A percentile compares a stretch with the other conserved stretches of the same genome.
phyloP scores from a whole-genome alignment of 768 basidiomycete species.

The Fibroporia radiculosa region DNA sequence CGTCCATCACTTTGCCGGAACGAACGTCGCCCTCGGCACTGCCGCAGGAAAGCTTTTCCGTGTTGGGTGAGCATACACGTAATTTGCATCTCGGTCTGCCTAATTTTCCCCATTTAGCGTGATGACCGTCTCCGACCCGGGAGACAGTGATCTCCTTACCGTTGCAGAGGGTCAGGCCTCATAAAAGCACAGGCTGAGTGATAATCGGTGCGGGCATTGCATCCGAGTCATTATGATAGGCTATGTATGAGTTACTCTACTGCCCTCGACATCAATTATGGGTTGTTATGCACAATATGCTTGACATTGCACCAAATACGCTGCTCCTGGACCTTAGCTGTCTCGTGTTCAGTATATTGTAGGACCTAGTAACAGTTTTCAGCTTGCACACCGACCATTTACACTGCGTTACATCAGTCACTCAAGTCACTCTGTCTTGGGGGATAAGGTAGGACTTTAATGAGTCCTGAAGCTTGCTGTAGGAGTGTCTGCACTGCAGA shows the following conservation, averaged over 20 bases:
- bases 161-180: constrained; percentile 69
- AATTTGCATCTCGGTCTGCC: neutral
- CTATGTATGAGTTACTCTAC: constrained; percentile 1
- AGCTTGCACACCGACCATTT: no score
- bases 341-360: no score
- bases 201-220: constrained; percentile 10
- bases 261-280: constrained; percentile 1
- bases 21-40: constrained; percentile 96
- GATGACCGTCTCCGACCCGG: constrained; percentile 94
- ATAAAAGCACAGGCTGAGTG: constrained; percentile 30
- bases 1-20: constrained; percentile 96
- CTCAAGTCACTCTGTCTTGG: no score
- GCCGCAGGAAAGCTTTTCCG: constrained; percentile 99
- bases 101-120: constrained; percentile 45
- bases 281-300: neutral
- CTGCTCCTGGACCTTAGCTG: no score
- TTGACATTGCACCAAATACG: neutral
- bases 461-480: no score
- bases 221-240: constrained; percentile 2
- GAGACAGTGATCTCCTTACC: constrained; percentile 92
- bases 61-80: constrained; percentile 59
- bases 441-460: no score
- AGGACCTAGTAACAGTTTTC: no score
- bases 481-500: no score
- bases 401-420: no score